Conservation (phyloP, 495 filamentous ascomycete genomes). For the Pseudoneurospora amorphoporcata region DNA sequence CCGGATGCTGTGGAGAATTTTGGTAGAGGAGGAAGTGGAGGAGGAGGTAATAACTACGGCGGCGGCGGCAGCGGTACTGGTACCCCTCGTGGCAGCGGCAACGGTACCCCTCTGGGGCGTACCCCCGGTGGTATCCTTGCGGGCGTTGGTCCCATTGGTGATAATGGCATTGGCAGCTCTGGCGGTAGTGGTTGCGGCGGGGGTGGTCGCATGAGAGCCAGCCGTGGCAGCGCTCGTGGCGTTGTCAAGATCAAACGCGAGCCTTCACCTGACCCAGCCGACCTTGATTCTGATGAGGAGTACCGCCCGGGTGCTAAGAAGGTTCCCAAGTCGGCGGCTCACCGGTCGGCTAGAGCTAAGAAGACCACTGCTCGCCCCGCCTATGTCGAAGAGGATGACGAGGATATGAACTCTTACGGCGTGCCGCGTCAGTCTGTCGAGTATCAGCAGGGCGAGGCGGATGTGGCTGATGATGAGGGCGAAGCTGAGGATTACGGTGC, state of each 20-base stretch:
- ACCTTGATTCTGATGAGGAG: slow-evolving; percentile 2
- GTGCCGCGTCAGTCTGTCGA: not conserved
- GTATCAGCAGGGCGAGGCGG: not conserved
- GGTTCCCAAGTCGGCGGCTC: not conserved
- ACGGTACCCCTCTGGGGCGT: not conserved
- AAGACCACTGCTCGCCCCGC: not conserved
- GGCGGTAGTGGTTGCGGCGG: not conserved
- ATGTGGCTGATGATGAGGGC: slow-evolving; percentile 1
- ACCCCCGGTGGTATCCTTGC: not conserved
- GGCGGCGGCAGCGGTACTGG: not conserved
- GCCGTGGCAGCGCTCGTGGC: not conserved
- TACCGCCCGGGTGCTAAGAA: not conserved
- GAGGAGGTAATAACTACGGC: not conserved
- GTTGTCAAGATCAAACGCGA: not conserved
- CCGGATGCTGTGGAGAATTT: slow-evolving; percentile 12
- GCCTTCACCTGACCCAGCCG: slow-evolving; percentile 3
- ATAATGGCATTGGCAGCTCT: not conserved
- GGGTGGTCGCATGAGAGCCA: not conserved
- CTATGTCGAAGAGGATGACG: slow-evolving; percentile 2
- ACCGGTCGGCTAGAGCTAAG: not conserved
- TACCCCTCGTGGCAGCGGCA: not conserved
- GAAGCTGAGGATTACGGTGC: not conserved
- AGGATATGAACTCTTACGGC: not conserved
- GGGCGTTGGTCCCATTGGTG: not conserved
- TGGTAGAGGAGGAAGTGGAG: not conserved